Evolutionary conservation across 2,329 filamentous ascomycete genomes (phyloP).

Genomic region (Sclerotinia spermophila): DNA sequence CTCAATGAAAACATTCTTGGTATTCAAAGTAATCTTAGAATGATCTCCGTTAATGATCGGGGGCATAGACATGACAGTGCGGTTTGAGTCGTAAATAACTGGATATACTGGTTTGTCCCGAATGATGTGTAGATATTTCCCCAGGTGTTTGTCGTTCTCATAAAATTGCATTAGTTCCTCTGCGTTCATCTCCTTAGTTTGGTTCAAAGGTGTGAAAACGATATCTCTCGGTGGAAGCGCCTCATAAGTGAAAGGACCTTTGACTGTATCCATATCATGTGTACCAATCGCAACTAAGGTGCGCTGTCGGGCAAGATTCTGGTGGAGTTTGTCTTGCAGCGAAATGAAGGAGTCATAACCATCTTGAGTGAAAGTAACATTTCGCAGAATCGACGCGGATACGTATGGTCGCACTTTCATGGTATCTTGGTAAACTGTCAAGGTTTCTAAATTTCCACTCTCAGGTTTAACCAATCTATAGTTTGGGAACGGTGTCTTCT

Average conservation of each 20-base stretch:
- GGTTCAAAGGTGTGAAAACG: slow-evolving; percentile 85
- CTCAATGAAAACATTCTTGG: slow-evolving; percentile 93
- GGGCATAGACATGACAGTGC: slow-evolving; percentile 84
- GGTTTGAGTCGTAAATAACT: slow-evolving; percentile 88
- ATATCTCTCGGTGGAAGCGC: slow-evolving; percentile 89
- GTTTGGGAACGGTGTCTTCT: slow-evolving; percentile 69
- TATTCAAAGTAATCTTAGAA: slow-evolving; percentile 90
- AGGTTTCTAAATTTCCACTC: slow-evolving; percentile 70
- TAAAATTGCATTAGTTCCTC: slow-evolving; percentile 93
- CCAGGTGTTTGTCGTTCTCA: slow-evolving; percentile 88
- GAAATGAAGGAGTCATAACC: slow-evolving; percentile 97
- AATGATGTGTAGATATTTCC: slow-evolving; percentile 90
- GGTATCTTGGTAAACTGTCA: slow-evolving; percentile 75
- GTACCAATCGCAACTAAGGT: slow-evolving; percentile 97
- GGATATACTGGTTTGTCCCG: slow-evolving; percentile 91
- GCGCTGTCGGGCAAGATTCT: slow-evolving; percentile 88
- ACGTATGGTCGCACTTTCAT: slow-evolving; percentile 80
- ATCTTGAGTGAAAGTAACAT: slow-evolving; percentile 86
- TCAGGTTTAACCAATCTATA: slow-evolving; percentile 72
- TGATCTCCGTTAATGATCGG: slow-evolving; percentile 98
- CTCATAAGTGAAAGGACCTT: slow-evolving; percentile 96
- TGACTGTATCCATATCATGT: slow-evolving; percentile 88
- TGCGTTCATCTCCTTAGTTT: slow-evolving; percentile 81
- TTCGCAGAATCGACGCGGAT: slow-evolving; percentile 82
- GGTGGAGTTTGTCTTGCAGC: slow-evolving; percentile 95